Evolutionary conservation across 495 filamentous ascomycete genomes (phyloP).

Genomic region (Poronia punctata): DNA sequence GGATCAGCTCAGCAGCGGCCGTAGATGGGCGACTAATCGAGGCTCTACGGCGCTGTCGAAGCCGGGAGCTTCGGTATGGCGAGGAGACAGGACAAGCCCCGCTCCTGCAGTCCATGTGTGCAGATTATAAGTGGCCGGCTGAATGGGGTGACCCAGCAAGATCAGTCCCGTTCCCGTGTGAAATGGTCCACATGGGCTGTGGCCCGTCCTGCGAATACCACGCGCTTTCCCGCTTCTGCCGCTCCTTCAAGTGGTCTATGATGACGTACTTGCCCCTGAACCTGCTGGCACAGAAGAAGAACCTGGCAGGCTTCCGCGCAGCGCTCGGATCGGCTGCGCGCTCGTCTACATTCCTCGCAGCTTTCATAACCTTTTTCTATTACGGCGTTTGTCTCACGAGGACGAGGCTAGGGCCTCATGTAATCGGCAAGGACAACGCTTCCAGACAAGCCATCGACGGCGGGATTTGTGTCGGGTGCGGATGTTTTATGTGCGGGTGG

Average conservation of each 20-base stretch:
- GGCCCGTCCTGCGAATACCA: conserved; percentile 75
- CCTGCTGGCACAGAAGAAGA: conserved; percentile 52
- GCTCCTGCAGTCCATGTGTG: conserved; percentile 68
- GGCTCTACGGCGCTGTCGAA: conserved; percentile 60
- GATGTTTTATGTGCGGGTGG: conserved; percentile 79
- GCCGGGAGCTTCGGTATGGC: conserved; percentile 64
- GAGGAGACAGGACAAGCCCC: conserved; percentile 67
- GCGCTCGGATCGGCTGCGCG: conserved; percentile 57
- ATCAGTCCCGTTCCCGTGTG: conserved; percentile 74
- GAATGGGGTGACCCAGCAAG: conserved; percentile 71
- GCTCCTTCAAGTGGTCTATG: conserved; percentile 68
- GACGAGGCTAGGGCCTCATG: conserved; percentile 66
- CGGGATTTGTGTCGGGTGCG: conserved; percentile 66
- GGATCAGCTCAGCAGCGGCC: conserved; percentile 72
- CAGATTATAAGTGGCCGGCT: conserved; percentile 60
- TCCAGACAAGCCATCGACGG: conserved; percentile 40
- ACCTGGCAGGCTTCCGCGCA: conserved; percentile 27
- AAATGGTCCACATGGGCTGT: conserved; percentile 79
- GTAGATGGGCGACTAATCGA: conserved; percentile 74
- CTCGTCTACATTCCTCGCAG: conserved; percentile 75
- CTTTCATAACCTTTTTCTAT: conserved; percentile 79
- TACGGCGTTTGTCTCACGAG: conserved; percentile 81
- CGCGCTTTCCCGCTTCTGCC: conserved; percentile 60
- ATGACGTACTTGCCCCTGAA: conserved; percentile 78
- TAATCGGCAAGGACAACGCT: conserved; percentile 47